These are phyloP conservation scores for Geranomyces michiganensis DNA, from an alignment of 192 early-diverging fungal genomes.

Conservation along the genomic window DNA sequence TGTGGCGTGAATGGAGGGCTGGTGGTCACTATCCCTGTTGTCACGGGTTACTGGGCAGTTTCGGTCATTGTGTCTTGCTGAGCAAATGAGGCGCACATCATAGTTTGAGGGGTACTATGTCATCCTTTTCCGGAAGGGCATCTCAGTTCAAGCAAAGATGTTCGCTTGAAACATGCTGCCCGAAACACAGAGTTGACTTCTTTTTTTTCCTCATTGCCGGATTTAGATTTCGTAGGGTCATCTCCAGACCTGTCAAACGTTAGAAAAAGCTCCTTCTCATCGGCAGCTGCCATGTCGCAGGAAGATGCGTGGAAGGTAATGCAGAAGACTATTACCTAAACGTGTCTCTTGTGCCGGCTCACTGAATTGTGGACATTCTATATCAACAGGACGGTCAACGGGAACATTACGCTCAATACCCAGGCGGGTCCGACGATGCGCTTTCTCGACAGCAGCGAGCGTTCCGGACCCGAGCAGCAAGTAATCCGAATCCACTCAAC, in stretches of 20 bases:
- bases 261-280: not conserved
- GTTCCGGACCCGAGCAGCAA: constrained; percentile 39
- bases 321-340: constrained; percentile 13
- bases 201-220: too few relatives aligned
- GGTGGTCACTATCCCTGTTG: too few relatives aligned
- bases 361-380: too few relatives aligned
- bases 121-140: too few relatives aligned
- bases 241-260: constrained; percentile 21
- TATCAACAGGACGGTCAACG: not conserved
- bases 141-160: too few relatives aligned
- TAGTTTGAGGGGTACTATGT: too few relatives aligned
- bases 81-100: too few relatives aligned
- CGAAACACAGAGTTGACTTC: too few relatives aligned
- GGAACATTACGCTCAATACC: not conserved
- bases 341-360: not conserved
- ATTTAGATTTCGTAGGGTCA: constrained; percentile 15
- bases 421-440: constrained; percentile 36
- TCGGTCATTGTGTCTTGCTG: too few relatives aligned
- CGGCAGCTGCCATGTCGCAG: not conserved
- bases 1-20: too few relatives aligned
- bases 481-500: constrained; percentile 40
- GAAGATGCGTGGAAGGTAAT: constrained; percentile 2
- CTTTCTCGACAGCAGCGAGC: constrained; percentile 42
- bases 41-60: too few relatives aligned
- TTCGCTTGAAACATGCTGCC: too few relatives aligned